Base-by-base conservation (phyloP, 1,139 yeast species). In the Suhomyces anneliseae region DNA sequence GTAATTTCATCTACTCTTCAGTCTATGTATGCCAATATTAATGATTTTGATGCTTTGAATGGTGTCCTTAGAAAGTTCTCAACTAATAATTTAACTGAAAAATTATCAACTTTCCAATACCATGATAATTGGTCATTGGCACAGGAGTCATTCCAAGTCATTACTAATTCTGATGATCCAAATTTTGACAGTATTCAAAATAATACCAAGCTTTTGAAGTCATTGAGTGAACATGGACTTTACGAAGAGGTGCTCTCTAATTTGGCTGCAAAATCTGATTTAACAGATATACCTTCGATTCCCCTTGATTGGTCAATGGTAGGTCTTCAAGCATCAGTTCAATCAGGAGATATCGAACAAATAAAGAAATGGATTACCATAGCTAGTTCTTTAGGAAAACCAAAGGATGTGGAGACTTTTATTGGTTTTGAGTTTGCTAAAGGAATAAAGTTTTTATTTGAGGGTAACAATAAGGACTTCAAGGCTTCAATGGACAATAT, bases 41-140 rank as follows among this genome's bases (percentile, higher is more conserved):
- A 90, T 58, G 99, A 95, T 62, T 79, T 86, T 39, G 99, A 95
- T 69, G 85, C 97, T 0, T 74, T 95, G 39, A 93, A 89, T 62
- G 99, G 99, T 15, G 82, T 90, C 4, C 69, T 93, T 44, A 83
- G 89, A 50, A 78, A 79, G 53, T 87, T 90, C 56, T 82, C 96
- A 0, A 78, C 86, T 0, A 81, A 82, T 41, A 82, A 83, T 51
- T 70, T 90, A 44, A 77, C 79, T 15, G 90, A 89, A 48, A 89
- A 89, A 60, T 77, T 92, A 34, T 72, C 83, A 7, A 88, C 90
- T 47, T 83, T 92, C 51, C 95, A 90, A 56, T 90, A 87, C 54
- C 86, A 89, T 47, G 93, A 90, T 41, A 85, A 85, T 58, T 90
- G 97, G 96, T 79, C 83, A 36, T 77, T 90, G 57, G 96, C 97